A percentile compares a stretch with the other conserved stretches of the same genome.
These are phyloP conservation scores for Hymenoscyphus salicellus DNA, from an alignment of 2,329 filamentous ascomycete species.

Conservation along the genomic window DNA sequence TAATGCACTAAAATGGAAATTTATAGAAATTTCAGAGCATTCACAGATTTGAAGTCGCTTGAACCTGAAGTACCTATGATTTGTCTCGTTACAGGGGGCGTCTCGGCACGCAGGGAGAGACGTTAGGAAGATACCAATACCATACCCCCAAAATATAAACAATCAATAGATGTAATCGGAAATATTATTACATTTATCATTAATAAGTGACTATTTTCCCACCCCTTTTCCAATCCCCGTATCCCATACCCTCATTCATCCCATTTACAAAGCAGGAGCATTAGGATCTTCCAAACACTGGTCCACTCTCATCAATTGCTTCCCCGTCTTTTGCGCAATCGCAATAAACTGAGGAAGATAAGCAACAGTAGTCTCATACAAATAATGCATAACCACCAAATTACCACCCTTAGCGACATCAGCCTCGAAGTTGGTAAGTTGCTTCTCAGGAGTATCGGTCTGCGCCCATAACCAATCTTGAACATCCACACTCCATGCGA, in stretches of 20 bases:
- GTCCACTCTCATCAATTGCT: constrained; percentile 64
- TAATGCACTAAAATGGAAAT: too few species aligned
- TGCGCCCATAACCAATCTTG: constrained; percentile 69
- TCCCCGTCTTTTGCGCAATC: constrained; percentile 60
- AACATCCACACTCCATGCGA: constrained; percentile 68
- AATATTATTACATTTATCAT: not conserved
- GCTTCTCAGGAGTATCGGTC: constrained; percentile 60
- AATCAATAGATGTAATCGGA: not conserved
- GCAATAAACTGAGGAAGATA: constrained; percentile 64
- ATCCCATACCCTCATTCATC: not conserved
- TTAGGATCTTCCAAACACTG: constrained; percentile 63
- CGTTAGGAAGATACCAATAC: too few species aligned
- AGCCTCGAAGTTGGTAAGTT: constrained; percentile 62
- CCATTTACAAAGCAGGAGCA: constrained; percentile 44
- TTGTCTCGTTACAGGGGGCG: too few species aligned
- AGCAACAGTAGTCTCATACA: constrained; percentile 60
- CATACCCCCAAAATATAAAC: not conserved
- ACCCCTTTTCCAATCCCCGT: not conserved
- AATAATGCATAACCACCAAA: constrained; percentile 67
- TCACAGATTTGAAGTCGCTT: too few species aligned
- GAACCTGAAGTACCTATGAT: too few species aligned
- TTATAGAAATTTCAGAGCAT: too few species aligned
- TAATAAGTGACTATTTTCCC: not conserved
- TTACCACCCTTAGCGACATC: constrained; percentile 61
- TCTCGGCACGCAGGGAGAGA: too few species aligned